Percentiles rank a stretch among this genome's conserved stretches.
These are phyloP conservation scores for Micractinium conductrix DNA, from an alignment of 139 green algal genomes.

Conservation along the genomic window DNA sequence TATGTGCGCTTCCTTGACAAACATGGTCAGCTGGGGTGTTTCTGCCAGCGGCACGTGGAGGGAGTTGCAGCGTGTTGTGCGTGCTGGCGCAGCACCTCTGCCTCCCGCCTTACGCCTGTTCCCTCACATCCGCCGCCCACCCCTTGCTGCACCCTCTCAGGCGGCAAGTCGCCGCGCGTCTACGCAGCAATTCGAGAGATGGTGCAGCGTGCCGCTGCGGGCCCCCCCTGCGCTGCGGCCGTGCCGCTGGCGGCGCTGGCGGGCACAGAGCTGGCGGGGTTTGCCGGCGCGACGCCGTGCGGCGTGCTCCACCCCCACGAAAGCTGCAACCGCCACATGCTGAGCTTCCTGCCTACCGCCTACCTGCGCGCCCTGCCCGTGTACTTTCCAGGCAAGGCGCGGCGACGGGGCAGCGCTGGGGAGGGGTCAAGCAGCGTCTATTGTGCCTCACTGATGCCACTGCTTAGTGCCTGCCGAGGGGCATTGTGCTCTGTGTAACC, in stretches of 20 bases:
- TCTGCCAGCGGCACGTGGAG: too few species aligned
- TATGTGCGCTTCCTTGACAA: constrained; percentile 88
- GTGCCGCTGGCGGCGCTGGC: constrained; percentile 44
- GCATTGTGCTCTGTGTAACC: too few species aligned
- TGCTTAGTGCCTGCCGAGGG: too few species aligned
- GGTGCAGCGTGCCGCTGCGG: neutral
- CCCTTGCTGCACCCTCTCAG: too few species aligned
- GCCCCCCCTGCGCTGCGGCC: neutral
- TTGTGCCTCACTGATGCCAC: too few species aligned
- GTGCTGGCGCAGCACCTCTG: neutral
- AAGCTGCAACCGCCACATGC: constrained; percentile 58
- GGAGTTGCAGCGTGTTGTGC: too few species aligned
- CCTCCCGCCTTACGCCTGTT: too few species aligned
- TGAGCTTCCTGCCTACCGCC: constrained; percentile 65
- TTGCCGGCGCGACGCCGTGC: constrained; percentile 50
- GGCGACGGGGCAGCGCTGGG: neutral
- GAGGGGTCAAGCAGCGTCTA: too few species aligned
- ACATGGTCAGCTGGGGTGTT: too few species aligned
- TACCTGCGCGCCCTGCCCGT: constrained; percentile 80
- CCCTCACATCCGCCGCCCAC: too few species aligned
- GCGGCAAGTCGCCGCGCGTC: neutral
- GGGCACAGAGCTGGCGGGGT: constrained; percentile 40
- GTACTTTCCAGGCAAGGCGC: constrained; percentile 70
- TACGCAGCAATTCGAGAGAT: constrained; percentile 42
- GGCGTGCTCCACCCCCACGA: constrained; percentile 72